Evolutionary conservation across 345 rosid genomes (phyloP).

Genomic region (Eutrema japonicum): DNA sequence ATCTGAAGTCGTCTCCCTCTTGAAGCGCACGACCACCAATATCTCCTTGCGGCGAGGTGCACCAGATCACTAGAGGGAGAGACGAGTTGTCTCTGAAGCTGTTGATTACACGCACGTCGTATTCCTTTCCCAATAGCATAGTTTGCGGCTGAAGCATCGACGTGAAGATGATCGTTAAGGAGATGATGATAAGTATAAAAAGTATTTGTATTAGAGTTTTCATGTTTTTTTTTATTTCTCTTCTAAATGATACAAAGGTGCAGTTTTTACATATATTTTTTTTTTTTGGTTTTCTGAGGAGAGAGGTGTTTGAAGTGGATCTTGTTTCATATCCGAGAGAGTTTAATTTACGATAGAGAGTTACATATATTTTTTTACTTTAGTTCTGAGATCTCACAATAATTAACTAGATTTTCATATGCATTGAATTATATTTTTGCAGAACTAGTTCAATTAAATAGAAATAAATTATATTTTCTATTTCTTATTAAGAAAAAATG

Average conservation of each 20-base stretch:
- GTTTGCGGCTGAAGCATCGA: conserved; percentile 46
- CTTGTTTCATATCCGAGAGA: conserved; percentile 10
- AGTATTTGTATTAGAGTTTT: conserved; percentile 37
- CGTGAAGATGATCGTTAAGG: conserved; percentile 43
- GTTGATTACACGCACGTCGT: conserved; percentile 80
- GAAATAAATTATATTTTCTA: neutral
- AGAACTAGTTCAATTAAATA: neutral
- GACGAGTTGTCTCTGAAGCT: conserved; percentile 88
- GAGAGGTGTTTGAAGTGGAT: conserved; percentile 2
- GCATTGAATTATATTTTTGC: neutral
- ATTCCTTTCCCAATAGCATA: conserved; percentile 48
- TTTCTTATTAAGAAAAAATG: neutral
- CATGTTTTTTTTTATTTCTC: conserved; percentile 40
- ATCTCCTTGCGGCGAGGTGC: conserved; percentile 61
- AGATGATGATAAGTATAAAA: conserved; percentile 37
- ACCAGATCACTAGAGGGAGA: conserved; percentile 84
- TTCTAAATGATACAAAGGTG: neutral
- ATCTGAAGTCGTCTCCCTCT: conserved; percentile 86
- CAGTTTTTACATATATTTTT: neutral
- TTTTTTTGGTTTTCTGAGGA: neutral
- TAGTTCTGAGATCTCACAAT: conserved; percentile 8
- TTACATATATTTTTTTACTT: neutral
- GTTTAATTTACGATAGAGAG: neutral
- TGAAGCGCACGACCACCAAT: conserved; percentile 96
- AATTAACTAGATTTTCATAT: neutral